Percentiles rank a stretch among this genome's conserved stretches.
Evolutionary conservation across 2,329 filamentous ascomycete genomes (phyloP).

Genomic region (Macrophomina pseudophaseolina): DNA sequence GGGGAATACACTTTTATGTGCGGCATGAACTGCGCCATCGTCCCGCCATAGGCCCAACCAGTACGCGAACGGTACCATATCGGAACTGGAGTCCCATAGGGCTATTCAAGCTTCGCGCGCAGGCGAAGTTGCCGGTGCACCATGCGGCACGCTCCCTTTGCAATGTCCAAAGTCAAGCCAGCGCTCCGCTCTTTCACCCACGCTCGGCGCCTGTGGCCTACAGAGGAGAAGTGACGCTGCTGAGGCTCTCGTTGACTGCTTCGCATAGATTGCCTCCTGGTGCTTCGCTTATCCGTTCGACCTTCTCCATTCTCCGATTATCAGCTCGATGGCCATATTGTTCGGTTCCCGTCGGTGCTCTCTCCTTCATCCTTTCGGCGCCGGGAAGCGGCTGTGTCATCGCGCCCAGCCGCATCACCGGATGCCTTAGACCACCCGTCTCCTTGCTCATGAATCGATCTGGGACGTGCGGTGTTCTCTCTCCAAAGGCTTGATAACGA

Average conservation of each 20-base stretch:
- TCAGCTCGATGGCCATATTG: too few relatives aligned
- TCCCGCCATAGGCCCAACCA: conserved; percentile 70
- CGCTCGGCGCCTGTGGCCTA: conserved; percentile 56
- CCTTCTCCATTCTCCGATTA: too few relatives aligned
- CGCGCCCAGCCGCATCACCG: background rate
- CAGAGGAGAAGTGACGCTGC: too few relatives aligned
- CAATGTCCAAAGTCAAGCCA: conserved; percentile 58
- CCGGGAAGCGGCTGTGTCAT: background rate
- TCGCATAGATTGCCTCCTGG: too few relatives aligned
- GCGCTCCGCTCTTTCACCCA: conserved; percentile 40
- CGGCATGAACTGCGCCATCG: conserved; percentile 74
- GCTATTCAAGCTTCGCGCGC: conserved; percentile 61
- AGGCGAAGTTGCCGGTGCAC: conserved; percentile 59
- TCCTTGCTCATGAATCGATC: too few relatives aligned
- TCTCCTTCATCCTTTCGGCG: background rate
- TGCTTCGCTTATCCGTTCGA: too few relatives aligned
- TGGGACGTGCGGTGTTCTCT: too few relatives aligned
- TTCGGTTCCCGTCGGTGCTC: too few relatives aligned
- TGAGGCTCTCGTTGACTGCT: too few relatives aligned
- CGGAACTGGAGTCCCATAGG: conserved; percentile 66
- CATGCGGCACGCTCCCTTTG: conserved; percentile 68
- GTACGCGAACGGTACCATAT: conserved; percentile 65
- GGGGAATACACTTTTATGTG: conserved; percentile 73
- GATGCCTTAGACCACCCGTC: too few relatives aligned
- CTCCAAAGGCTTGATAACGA: too few relatives aligned